Conservation (phyloP, 2,329 filamentous ascomycete species). For the Diaporthe longicolla region DNA sequence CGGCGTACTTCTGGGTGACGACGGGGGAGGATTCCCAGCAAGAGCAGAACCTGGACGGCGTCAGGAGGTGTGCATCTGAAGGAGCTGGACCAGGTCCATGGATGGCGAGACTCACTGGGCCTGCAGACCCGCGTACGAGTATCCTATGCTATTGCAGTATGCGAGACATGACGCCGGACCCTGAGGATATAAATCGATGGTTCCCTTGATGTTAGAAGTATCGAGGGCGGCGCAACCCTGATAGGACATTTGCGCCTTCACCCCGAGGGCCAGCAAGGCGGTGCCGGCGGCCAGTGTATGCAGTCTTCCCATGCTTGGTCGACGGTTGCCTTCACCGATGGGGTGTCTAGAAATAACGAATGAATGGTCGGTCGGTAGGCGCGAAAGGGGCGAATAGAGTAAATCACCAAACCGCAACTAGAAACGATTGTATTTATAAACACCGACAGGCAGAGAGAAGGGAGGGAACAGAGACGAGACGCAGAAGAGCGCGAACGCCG, state of each 20-base stretch:
- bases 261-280: conserved; percentile 32
- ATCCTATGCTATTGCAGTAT: conserved; percentile 35
- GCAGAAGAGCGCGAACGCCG: conserved; percentile 10
- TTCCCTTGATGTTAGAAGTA: neutral
- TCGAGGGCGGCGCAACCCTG: conserved; percentile 35
- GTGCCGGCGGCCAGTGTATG: conserved; percentile 32
- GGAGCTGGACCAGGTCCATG: neutral
- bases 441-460: conserved; percentile 22
- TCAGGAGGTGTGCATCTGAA: neutral
- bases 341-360: conserved; percentile 25
- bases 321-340: neutral
- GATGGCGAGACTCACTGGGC: conserved; percentile 36
- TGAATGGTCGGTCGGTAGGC: conserved; percentile 33
- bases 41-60: conserved; percentile 37
- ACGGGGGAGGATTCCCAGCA: conserved; percentile 24
- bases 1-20: conserved; percentile 9
- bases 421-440: conserved; percentile 24
- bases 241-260: conserved; percentile 18
- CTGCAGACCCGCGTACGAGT: conserved; percentile 23
- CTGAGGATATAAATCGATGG: conserved; percentile 22
- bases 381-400: conserved; percentile 2
- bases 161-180: conserved; percentile 32
- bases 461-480: conserved; percentile 10
- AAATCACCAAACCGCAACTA: conserved; percentile 6
- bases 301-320: conserved; percentile 31